Base-by-base conservation (phyloP, 768 basidiomycete genomes). In the Glaciozyma martinii region DNA sequence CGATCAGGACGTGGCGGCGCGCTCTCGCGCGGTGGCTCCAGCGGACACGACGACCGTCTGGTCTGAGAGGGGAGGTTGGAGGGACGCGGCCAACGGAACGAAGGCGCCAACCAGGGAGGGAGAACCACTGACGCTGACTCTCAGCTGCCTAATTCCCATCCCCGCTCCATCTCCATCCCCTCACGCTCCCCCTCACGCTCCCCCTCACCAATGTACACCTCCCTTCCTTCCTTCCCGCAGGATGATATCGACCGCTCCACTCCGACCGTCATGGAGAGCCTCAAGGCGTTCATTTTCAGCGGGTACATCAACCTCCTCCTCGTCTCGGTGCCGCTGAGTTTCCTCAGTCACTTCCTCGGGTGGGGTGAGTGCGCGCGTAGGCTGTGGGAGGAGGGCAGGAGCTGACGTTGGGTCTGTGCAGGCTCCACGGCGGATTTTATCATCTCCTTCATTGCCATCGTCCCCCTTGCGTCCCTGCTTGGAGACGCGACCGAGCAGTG, bases 401-500 rank as follows among this genome's bases (percentile, higher is more conserved):
- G 42, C 27, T 49, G 18, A 19, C 5, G n/a, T 5, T 4, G 4
- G 12, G 12, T 12, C 12, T 18, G 12, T 0, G 30, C 56, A 71
- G 66, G 72, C 43, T 60, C 69, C 30, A 71, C 72, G 23, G 66
- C 70, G 40, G 70, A 71, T 58, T 74, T 74, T 44, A 60, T 70
- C 62, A 66, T 72, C 47, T 67, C 68, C 67, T 90, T 91, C 75
- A 71, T 89, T 50, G 87, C 89, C 16, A 90, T 92, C 71, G 79
- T 92, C 61, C 92, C 92, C 32, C 81, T 95, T 33, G 92, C 90
- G 32, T 87, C 87, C 84, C 79, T 90, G 59, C 82, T 90, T 9
- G 88, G 89, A 18, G 85, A 87, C 60, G 84, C 88, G 0, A 90
- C 89, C 0, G 88, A 90, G 58, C 87, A 89, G 76, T 80, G 88